These are phyloP conservation scores for Ceratobasidium sp. DNA, from an alignment of 1,284 basidiomycete genomes.

Conservation along the genomic window DNA sequence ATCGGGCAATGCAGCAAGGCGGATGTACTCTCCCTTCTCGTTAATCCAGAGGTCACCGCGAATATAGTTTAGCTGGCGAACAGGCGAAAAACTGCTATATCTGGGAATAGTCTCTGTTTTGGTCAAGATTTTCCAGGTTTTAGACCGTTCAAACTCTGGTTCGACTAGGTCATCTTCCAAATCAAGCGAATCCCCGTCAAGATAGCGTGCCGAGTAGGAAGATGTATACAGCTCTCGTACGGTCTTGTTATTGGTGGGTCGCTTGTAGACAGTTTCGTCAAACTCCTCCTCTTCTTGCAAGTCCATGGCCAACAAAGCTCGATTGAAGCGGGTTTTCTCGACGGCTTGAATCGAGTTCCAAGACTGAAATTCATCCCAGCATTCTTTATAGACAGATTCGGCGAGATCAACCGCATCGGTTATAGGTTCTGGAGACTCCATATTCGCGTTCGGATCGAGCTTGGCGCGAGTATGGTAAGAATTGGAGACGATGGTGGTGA, in stretches of 20 bases:
- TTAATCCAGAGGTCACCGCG: constrained; percentile 20
- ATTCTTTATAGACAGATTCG: not conserved
- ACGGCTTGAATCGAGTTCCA: not conserved
- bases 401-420: not conserved
- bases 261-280: constrained; percentile 1
- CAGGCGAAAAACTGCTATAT: not conserved
- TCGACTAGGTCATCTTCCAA: constrained; percentile 2
- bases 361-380: constrained; percentile 17
- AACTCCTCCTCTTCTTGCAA: constrained; percentile 1
- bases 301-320: not conserved
- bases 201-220: not conserved
- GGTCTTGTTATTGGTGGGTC: not conserved
- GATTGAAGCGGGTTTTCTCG: not conserved
- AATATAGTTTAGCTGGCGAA: constrained; percentile 9
- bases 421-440: not conserved
- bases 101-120: not conserved
- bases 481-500: too few species aligned
- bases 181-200: constrained; percentile 7
- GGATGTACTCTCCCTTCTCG: not conserved
- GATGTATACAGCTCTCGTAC: not conserved
- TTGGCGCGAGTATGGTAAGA: too few species aligned
- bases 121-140: not conserved
- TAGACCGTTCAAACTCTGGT: not conserved
- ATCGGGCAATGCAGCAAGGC: not conserved
- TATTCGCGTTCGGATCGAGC: too few species aligned